Percentiles rank a stretch among this genome's conserved stretches.
These are phyloP conservation scores for Cryphonectria nitschkei DNA, from an alignment of 2,329 filamentous ascomycete genomes.

Conservation along the genomic window DNA sequence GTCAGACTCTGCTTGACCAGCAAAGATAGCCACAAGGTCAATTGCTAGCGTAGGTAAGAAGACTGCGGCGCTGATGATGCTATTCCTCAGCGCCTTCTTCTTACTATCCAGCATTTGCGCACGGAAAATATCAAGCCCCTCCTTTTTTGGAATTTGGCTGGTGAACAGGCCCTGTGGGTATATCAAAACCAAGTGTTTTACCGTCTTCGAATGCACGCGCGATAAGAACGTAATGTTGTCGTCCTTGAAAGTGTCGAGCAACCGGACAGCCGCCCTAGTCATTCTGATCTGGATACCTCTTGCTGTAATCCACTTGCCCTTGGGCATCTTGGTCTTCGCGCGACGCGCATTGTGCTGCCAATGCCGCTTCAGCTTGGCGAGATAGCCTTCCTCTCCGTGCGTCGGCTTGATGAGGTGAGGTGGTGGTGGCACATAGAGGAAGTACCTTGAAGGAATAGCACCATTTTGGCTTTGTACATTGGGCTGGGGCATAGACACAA, in stretches of 20 bases:
- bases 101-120: constrained; percentile 16
- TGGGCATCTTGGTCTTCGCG: constrained; percentile 6
- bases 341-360: constrained; percentile 20
- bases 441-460: constrained; percentile 13
- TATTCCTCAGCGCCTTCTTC: constrained; percentile 11
- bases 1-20: constrained; percentile 14
- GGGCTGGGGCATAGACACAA: constrained; percentile 19
- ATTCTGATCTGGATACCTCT: constrained; percentile 12
- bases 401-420: constrained; percentile 19
- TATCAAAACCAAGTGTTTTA: constrained; percentile 23
- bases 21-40: constrained; percentile 12
- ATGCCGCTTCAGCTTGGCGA: constrained; percentile 8
- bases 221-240: constrained; percentile 9
- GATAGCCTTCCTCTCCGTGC: constrained; percentile 4
- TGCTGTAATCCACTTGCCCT: constrained; percentile 1
- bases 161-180: constrained; percentile 17
- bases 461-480: constrained; percentile 8
- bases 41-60: constrained; percentile 19
- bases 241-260: constrained; percentile 6
- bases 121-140: constrained; percentile 17
- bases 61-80: constrained; percentile 5
- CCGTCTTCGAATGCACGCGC: constrained; percentile 18
- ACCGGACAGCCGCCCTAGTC: too few species aligned
- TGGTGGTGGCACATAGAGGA: constrained; percentile 20
- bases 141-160: constrained; percentile 17